A percentile compares a stretch with the other conserved stretches of the same genome.
Conservation (phyloP, 208 protist species). For the Balamuthia mandrillaris region DNA sequence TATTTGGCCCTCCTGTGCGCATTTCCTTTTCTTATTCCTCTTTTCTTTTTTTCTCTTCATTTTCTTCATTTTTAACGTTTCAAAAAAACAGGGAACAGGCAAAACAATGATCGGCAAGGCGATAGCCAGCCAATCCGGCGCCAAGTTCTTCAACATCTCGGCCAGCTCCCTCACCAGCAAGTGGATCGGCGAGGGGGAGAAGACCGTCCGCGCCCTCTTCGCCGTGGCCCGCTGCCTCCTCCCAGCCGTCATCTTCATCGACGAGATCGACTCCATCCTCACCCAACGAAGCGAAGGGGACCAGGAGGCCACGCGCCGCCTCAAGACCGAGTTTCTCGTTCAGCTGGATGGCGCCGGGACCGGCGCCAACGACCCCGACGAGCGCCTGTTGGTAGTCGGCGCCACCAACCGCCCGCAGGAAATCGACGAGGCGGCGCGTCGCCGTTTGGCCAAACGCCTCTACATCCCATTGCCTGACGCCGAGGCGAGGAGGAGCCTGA, state of each 20-base stretch:
- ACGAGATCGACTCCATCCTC: constrained; percentile 86
- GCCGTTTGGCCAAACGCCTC: constrained; percentile 85
- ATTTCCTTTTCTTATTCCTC: not conserved
- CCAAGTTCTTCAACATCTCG: constrained; percentile 81
- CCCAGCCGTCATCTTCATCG: constrained; percentile 85
- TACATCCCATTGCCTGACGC: constrained; percentile 88
- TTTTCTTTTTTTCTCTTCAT: constrained; percentile 15
- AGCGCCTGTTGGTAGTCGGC: constrained; percentile 51
- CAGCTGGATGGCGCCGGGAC: constrained; percentile 80
- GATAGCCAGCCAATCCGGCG: constrained; percentile 71
- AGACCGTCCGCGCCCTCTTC: constrained; percentile 80
- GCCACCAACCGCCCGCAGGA: constrained; percentile 77
- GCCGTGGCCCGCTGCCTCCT: constrained; percentile 68
- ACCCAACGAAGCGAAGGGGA: constrained; percentile 60
- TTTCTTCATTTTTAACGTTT: constrained; percentile 26
- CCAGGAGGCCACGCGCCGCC: constrained; percentile 78
- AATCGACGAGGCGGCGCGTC: constrained; percentile 85
- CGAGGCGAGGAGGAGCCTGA: constrained; percentile 56
- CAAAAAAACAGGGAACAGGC: constrained; percentile 44
- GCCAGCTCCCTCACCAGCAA: constrained; percentile 81
- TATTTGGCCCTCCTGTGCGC: constrained; percentile 74
- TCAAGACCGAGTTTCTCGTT: constrained; percentile 93
- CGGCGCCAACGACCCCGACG: constrained; percentile 41
- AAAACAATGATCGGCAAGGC: constrained; percentile 84
- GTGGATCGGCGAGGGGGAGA: constrained; percentile 78